Percentiles rank a stretch among this genome's conserved stretches.
Evolutionary conservation across 345 rosid species (phyloP).

Genomic region (Triadica sebifera): DNA sequence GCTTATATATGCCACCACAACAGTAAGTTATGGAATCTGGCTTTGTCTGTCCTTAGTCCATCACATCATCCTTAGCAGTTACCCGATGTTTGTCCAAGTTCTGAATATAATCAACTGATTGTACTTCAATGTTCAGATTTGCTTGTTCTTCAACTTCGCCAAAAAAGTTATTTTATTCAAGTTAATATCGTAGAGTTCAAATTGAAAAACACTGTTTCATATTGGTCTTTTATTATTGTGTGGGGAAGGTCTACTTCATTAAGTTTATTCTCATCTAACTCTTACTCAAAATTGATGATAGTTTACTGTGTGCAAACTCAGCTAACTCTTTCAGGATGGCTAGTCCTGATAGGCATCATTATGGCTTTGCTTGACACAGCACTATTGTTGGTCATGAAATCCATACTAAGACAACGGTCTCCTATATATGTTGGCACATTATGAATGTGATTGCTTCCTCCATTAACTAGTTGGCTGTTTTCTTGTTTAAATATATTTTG

Average conservation of each 20-base stretch:
- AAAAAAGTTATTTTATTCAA: not conserved
- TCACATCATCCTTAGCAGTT: not conserved
- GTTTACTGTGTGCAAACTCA: not conserved
- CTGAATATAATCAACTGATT: not conserved
- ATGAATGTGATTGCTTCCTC: not conserved
- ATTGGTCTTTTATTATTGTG: not conserved
- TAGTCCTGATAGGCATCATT: not conserved
- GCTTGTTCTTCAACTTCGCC: not conserved
- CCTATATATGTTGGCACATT: not conserved
- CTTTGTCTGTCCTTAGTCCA: not conserved
- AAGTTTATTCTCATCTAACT: not conserved
- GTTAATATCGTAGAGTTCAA: not conserved
- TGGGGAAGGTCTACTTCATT: not conserved
- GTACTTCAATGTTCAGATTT: not conserved
- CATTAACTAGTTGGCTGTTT: constrained; percentile 6
- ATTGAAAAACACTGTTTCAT: not conserved
- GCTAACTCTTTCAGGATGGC: not conserved
- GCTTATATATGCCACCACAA: constrained; percentile 73
- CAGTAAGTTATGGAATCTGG: constrained; percentile 32
- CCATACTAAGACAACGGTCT: not conserved
- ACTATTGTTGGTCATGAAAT: not conserved
- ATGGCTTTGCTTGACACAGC: not conserved
- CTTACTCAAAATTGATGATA: too few species aligned
- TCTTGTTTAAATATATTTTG: constrained; percentile 17
- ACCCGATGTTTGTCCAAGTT: constrained; percentile 2